Conservation (phyloP, 305 asterid species). For the Rubia tinctorum region DNA sequence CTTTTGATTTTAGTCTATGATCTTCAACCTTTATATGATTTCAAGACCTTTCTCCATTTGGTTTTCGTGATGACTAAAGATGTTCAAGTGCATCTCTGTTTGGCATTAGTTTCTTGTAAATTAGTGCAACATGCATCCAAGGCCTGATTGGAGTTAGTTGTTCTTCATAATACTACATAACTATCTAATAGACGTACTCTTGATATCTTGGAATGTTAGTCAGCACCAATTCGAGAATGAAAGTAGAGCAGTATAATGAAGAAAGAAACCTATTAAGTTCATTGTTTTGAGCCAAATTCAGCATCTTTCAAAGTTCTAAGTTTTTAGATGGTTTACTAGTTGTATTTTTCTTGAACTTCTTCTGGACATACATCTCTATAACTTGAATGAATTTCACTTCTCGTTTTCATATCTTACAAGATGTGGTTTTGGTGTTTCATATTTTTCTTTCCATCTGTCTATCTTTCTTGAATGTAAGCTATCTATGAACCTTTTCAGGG, state of each 20-base stretch:
- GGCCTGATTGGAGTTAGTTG: background rate
- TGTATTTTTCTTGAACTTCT: background rate
- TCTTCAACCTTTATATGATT: background rate
- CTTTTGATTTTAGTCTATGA: background rate
- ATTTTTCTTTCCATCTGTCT: slow-evolving; percentile 8
- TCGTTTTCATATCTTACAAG: background rate
- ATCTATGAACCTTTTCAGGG: slow-evolving; percentile 42
- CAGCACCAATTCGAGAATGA: too few species aligned
- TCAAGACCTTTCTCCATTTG: background rate
- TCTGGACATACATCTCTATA: background rate
- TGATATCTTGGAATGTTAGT: background rate
- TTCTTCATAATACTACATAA: background rate
- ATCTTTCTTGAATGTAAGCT: slow-evolving; percentile 14
- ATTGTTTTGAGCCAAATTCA: too few species aligned
- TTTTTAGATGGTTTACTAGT: too few species aligned
- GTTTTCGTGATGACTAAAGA: background rate
- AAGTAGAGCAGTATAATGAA: too few species aligned
- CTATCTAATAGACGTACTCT: background rate
- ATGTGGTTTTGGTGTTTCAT: background rate
- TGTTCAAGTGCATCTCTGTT: background rate
- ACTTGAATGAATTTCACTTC: background rate
- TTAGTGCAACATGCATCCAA: background rate
- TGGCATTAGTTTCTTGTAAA: background rate
- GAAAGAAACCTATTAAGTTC: too few species aligned
- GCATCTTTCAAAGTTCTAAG: too few species aligned